A percentile compares a stretch with the other conserved stretches of the same genome.
Evolutionary conservation across 1,139 yeast species (phyloP).

Genomic region (Eremothecium coryli): DNA sequence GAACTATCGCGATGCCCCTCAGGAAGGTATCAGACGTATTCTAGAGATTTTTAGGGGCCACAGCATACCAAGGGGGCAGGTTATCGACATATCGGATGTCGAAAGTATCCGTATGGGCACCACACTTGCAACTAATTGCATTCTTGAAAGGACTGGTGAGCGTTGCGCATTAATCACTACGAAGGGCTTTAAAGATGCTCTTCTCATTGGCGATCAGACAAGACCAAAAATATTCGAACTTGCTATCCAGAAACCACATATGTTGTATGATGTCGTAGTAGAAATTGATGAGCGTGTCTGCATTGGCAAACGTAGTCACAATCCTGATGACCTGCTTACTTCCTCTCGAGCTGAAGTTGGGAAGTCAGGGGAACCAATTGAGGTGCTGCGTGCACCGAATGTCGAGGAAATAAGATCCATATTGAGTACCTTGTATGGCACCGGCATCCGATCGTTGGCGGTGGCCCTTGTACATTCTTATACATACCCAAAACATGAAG

Average conservation of each 20-base stretch:
- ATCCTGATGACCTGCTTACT: conserved; percentile 39
- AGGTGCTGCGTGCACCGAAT: conserved; percentile 45
- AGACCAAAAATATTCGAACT: conserved; percentile 58
- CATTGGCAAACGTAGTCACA: conserved; percentile 55
- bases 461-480: conserved; percentile 63
- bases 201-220: conserved; percentile 64
- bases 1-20: conserved; percentile 81
- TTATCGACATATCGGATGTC: conserved; percentile 40
- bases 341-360: conserved; percentile 39
- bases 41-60: conserved; percentile 49
- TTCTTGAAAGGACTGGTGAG: conserved; percentile 47
- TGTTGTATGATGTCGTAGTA: conserved; percentile 52
- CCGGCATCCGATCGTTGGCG: conserved; percentile 59
- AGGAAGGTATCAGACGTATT: conserved; percentile 79
- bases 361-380: conserved; percentile 53
- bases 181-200: conserved; percentile 46
- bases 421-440: conserved; percentile 37
- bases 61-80: conserved; percentile 42
- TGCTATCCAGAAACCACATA: conserved; percentile 47
- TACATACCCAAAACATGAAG: conserved; percentile 60
- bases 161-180: conserved; percentile 43
- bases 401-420: conserved; percentile 33
- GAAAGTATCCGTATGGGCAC: conserved; percentile 68
- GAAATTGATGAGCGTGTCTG: conserved; percentile 68
- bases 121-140: conserved; percentile 72